Conservation (phyloP, 257 asterid genomes). For the Gentiana straminea region DNA sequence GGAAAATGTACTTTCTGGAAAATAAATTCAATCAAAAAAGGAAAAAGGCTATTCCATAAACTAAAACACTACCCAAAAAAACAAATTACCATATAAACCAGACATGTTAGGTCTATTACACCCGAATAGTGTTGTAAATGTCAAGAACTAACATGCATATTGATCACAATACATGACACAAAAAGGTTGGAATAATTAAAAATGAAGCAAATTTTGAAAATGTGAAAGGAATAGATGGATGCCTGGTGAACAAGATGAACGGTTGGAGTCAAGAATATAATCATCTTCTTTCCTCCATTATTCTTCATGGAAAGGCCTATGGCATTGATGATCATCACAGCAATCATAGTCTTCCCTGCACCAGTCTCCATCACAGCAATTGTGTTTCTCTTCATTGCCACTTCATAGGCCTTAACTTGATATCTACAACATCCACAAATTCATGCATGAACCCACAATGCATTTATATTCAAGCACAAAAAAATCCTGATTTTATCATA, state of each 20-base stretch:
- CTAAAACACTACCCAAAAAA: no score
- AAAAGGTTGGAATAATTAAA: background rate
- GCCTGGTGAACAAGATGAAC: conserved; percentile 86
- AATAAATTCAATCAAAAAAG: no score
- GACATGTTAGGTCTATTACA: background rate
- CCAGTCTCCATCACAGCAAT: conserved; percentile 58
- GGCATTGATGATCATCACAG: conserved; percentile 64
- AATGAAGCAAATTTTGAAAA: background rate
- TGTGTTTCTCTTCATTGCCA: conserved; percentile 70
- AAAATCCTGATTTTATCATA: background rate
- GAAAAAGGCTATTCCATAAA: no score
- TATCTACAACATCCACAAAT: conserved; percentile 18
- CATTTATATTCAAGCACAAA: background rate
- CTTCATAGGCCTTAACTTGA: conserved; percentile 55
- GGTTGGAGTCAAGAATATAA: conserved; percentile 70
- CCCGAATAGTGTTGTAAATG: no score
- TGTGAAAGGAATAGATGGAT: conserved; percentile 7
- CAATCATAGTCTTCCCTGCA: conserved; percentile 46
- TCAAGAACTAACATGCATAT: background rate
- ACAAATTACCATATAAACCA: background rate
- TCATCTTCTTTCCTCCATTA: conserved; percentile 40
- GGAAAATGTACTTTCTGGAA: no score
- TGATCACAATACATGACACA: background rate
- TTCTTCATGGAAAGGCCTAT: conserved; percentile 39
- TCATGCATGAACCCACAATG: no score